Base-by-base conservation (phyloP, 2,329 filamentous ascomycete species). In the Exophiala oligosperma region DNA sequence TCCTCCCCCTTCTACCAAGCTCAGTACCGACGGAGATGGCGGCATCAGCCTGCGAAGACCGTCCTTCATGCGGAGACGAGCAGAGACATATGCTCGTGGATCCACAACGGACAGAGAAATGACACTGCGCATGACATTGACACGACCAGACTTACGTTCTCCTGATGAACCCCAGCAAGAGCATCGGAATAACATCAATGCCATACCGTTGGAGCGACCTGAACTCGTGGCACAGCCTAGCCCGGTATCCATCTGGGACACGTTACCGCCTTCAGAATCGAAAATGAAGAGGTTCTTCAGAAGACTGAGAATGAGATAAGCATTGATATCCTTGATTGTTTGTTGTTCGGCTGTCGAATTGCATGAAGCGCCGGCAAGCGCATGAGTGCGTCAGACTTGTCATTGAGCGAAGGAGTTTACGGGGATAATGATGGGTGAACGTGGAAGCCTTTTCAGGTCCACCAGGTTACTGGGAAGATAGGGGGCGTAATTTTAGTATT, bases 111-210 rank as follows among this genome's bases (percentile, higher is more conserved):
- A 84, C 55, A 84, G 92, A 35, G 92, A 97, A 73, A 97, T 97
- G 92, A 97, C 94, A 2, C 76, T 97, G 49, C 90, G 92, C 49
- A 96, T 97, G 92, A 97, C 93, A 0, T 81, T 97, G 54, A 97
- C 94, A 2, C 82, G 92, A 48, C 90, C 92, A 0, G 93, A 97
- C 70, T 81, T 97, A 49, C 86, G 92, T 35, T 70, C 61, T 4
- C 60, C 64, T 43, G 87, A 87, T 3, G 81, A 87, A 9, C 23
- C 41, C 93, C 61, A 84, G 88, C 9, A 81, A 87, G 60, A 80
- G 90, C 14, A 90, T 92, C 50, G 51, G 26, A 67, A 85, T 85
- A 43, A 90, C 86, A 76, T 76, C 32, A 60, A 76, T 64, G 73
- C 80, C 63, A 78, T 85, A 60, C 81, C 83, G 1, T 71, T 85